Conservation (phyloP, 2,329 filamentous ascomycete species). For the Huntiella savannae region DNA sequence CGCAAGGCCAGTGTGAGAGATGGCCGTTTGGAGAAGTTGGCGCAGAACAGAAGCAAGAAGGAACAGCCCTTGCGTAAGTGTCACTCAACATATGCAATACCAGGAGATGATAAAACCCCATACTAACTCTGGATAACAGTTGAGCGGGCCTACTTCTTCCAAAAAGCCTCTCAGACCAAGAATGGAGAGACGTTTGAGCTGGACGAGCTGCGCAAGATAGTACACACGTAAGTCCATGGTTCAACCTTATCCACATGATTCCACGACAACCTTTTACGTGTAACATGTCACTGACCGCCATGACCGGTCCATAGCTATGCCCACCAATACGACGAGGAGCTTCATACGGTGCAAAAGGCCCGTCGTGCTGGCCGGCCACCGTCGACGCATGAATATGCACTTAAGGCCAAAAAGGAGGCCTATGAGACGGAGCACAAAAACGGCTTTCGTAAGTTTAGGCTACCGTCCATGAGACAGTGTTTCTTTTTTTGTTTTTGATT, state of each 20-base stretch:
- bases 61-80: constrained; percentile 56
- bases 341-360: constrained; percentile 43
- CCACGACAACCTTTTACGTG: constrained; percentile 15
- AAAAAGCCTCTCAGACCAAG: constrained; percentile 31
- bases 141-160: constrained; percentile 41
- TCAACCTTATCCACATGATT: no score
- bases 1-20: constrained; percentile 65
- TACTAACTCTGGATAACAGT: constrained; percentile 13
- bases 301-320: constrained; percentile 31
- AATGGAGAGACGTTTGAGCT: constrained; percentile 28
- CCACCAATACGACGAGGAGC: constrained; percentile 52
- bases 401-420: constrained; percentile 49
- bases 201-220: constrained; percentile 39
- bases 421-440: constrained; percentile 65
- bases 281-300: neutral
- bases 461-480: neutral
- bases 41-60: constrained; percentile 48
- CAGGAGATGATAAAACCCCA: neutral
- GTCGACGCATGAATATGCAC: constrained; percentile 54
- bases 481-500: neutral
- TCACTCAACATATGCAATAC: neutral
- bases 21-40: constrained; percentile 58
- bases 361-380: constrained; percentile 65
- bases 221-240: constrained; percentile 32
- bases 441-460: constrained; percentile 49